These are phyloP conservation scores for Neurospora sp. DNA, from an alignment of 2,329 filamentous ascomycete species.

Conservation along the genomic window DNA sequence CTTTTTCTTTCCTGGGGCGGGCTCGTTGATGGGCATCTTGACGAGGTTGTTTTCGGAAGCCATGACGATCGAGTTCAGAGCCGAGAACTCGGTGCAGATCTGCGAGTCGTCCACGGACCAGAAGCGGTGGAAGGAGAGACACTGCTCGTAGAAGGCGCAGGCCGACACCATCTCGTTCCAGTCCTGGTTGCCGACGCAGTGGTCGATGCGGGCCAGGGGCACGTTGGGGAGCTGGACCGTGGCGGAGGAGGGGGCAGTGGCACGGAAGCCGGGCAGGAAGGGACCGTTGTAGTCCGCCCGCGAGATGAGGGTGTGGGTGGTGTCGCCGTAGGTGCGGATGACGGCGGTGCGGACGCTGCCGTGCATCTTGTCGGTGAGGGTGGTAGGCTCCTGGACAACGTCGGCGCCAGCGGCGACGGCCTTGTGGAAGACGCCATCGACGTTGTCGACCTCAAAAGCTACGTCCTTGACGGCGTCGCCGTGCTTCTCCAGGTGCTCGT, in stretches of 20 bases:
- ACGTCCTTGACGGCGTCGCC: constrained; percentile 94
- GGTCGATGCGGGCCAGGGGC: constrained; percentile 69
- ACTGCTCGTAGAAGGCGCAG: constrained; percentile 71
- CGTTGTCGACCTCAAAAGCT: constrained; percentile 87
- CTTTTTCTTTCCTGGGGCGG: constrained; percentile 79
- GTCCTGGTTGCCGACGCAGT: constrained; percentile 95
- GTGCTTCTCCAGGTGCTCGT: constrained; percentile 74
- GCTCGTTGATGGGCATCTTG: constrained; percentile 99
- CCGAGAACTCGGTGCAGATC: constrained; percentile 87
- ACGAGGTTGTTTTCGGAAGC: constrained; percentile 72
- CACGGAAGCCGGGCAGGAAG: constrained; percentile 77
- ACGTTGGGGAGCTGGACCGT: constrained; percentile 49
- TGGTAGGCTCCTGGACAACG: constrained; percentile 52
- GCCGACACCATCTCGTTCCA: constrained; percentile 76
- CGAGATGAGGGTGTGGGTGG: constrained; percentile 83
- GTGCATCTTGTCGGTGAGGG: constrained; percentile 44
- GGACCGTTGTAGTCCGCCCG: constrained; percentile 58
- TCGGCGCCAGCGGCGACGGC: constrained; percentile 58
- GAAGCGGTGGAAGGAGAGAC: constrained; percentile 90
- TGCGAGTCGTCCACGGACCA: constrained; percentile 93
- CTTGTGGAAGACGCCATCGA: constrained; percentile 66
- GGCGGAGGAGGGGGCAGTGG: constrained; percentile 31
- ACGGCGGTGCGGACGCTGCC: constrained; percentile 66
- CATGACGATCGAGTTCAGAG: constrained; percentile 86
- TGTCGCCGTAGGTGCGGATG: constrained; percentile 89